These are phyloP conservation scores for Akebia trifoliata DNA, from an alignment of 164 flowering plant species.

Conservation along the genomic window DNA sequence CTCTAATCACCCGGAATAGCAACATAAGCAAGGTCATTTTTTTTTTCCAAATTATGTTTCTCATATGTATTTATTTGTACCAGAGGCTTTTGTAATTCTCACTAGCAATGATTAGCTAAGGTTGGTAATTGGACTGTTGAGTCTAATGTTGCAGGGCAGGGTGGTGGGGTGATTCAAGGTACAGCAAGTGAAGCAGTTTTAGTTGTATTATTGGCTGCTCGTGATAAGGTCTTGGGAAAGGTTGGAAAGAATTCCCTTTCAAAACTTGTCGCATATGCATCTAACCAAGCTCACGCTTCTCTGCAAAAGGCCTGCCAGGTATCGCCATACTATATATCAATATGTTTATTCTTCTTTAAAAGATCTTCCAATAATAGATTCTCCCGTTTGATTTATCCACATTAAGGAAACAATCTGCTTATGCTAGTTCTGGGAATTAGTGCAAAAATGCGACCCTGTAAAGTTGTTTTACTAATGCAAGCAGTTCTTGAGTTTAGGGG, in stretches of 20 bases:
- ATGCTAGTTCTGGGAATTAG: too few relatives aligned
- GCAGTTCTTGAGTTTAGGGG: too few relatives aligned
- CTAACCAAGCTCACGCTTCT: slow-evolving; percentile 85
- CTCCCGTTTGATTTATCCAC: too few relatives aligned
- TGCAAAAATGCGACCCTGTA: too few relatives aligned
- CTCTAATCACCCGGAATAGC: background rate
- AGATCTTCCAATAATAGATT: too few relatives aligned
- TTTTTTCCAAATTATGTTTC: background rate
- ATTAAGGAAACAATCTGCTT: too few relatives aligned
- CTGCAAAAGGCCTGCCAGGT: slow-evolving; percentile 91
- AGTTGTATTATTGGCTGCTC: slow-evolving; percentile 79
- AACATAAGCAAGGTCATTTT: too few relatives aligned
- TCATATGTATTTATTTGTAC: background rate
- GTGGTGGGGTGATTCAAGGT: slow-evolving; percentile 97
- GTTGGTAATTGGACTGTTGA: background rate
- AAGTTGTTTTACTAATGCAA: too few relatives aligned
- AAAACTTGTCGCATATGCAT: slow-evolving; percentile 79
- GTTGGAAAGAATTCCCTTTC: slow-evolving; percentile 55
- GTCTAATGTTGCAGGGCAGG: slow-evolving; percentile 52
- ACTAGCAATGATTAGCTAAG: background rate
- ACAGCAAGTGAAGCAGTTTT: slow-evolving; percentile 95
- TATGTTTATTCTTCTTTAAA: too few relatives aligned
- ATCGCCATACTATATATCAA: background rate
- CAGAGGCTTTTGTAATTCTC: background rate
- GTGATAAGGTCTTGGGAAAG: slow-evolving; percentile 56